Evolutionary conservation across 2,329 filamentous ascomycete species (phyloP).

Genomic region (Colletotrichum truncatum): DNA sequence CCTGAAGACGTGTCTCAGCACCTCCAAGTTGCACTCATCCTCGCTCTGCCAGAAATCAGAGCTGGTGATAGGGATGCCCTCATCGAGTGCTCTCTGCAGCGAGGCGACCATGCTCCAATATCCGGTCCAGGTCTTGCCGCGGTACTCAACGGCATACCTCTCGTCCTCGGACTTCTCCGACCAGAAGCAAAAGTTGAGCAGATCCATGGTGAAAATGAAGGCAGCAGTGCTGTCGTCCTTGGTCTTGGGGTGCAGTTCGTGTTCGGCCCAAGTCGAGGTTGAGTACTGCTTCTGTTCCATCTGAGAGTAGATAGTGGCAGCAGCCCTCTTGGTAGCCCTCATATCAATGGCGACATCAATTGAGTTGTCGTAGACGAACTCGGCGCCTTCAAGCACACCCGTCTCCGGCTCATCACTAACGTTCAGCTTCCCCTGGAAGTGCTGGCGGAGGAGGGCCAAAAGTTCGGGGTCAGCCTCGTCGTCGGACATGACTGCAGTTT

Average conservation of each 20-base stretch:
- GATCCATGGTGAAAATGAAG: conserved; percentile 97
- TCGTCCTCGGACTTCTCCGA: conserved; percentile 75
- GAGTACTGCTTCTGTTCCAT: conserved; percentile 90
- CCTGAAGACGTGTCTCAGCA: conserved; percentile 81
- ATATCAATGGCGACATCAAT: conserved; percentile 93
- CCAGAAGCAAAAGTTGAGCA: conserved; percentile 98
- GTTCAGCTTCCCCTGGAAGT: conserved; percentile 69
- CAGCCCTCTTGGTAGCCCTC: conserved; percentile 82
- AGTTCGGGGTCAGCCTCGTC: conserved; percentile 92
- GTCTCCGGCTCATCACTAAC: conserved; percentile 74
- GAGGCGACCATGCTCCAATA: conserved; percentile 95
- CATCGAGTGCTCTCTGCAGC: conserved; percentile 86
- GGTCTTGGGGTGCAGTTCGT: conserved; percentile 87
- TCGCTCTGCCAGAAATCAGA: conserved; percentile 87
- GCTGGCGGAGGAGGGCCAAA: conserved; percentile 84
- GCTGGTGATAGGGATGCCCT: conserved; percentile 90
- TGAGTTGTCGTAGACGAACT: conserved; percentile 90
- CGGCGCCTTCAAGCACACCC: conserved; percentile 81
- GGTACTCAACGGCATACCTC: conserved; percentile 85
- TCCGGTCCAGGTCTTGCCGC: conserved; percentile 85
- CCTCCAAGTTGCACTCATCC: conserved; percentile 77
- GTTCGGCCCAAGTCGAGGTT: conserved; percentile 84
- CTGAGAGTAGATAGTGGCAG: conserved; percentile 77
- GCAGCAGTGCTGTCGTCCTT: conserved; percentile 83
- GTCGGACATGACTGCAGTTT: conserved; percentile 75